A percentile compares a stretch with the other conserved stretches of the same genome.
Evolutionary conservation across 2,329 filamentous ascomycete species (phyloP).

Genomic region (Dactylellina sp.): DNA sequence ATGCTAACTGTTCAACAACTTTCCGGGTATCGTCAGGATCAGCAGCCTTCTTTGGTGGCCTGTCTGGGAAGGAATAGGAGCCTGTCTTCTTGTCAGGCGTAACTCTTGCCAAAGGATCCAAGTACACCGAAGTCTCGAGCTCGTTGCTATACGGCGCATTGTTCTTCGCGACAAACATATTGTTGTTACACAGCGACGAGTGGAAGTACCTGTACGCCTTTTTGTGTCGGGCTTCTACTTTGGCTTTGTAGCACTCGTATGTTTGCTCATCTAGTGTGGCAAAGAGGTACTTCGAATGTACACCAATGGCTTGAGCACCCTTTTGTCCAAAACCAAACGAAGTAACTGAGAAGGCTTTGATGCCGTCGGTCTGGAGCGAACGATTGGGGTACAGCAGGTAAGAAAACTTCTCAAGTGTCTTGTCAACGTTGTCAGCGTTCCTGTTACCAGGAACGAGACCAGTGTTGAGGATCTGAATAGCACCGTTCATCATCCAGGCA

Average conservation of each 20-base stretch:
- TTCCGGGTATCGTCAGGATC: constrained; percentile 76
- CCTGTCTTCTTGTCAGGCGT: constrained; percentile 85
- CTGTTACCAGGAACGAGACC: constrained; percentile 96
- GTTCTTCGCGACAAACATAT: constrained; percentile 93
- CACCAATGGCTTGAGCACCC: constrained; percentile 95
- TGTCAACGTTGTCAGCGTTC: constrained; percentile 97
- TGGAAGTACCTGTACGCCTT: constrained; percentile 99
- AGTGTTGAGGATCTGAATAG: constrained; percentile 91
- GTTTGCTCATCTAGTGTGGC: constrained; percentile 89
- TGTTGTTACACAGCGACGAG: constrained; percentile 97
- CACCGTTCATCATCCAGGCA: constrained; percentile 99
- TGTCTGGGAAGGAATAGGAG: constrained; percentile 77
- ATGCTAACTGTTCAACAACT: constrained; percentile 81
- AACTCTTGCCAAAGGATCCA: constrained; percentile 93
- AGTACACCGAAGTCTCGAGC: constrained; percentile 86
- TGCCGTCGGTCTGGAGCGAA: constrained; percentile 93
- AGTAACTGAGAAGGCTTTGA: constrained; percentile 98
- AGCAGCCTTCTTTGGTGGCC: constrained; percentile 74
- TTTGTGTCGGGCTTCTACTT: constrained; percentile 95
- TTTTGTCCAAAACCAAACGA: constrained; percentile 99
- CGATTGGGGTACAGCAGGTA: constrained; percentile 97
- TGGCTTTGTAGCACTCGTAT: constrained; percentile 83
- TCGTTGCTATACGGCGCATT: constrained; percentile 89
- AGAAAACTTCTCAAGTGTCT: constrained; percentile 96
- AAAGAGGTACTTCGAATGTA: constrained; percentile 95